Percentiles rank a stretch among this genome's conserved stretches.
These are phyloP conservation scores for Phaeomoniella chlamydospora DNA, from an alignment of 2,329 filamentous ascomycete species.

Conservation along the genomic window DNA sequence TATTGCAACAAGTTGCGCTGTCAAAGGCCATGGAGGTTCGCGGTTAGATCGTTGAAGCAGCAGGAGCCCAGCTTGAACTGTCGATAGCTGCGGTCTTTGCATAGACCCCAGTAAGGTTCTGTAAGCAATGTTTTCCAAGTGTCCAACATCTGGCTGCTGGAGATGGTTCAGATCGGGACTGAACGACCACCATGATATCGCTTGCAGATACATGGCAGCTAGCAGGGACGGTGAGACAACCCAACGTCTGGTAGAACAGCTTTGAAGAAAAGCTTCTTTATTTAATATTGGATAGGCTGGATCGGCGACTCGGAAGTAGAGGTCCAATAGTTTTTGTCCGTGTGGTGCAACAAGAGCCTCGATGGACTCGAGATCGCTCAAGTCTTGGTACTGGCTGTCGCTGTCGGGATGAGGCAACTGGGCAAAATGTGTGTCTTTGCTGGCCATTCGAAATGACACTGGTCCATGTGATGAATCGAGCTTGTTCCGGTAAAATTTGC, in stretches of 20 bases:
- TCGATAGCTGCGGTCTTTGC: constrained; percentile 34
- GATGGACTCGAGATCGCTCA: background rate
- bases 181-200: background rate
- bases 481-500: background rate
- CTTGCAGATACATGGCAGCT: background rate
- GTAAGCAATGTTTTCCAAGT: background rate
- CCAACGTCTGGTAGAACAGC: background rate
- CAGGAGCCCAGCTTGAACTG: constrained; percentile 39
- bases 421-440: background rate
- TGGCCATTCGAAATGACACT: background rate
- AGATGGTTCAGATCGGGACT: background rate
- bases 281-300: background rate
- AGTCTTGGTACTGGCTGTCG: background rate
- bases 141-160: background rate
- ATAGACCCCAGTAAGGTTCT: background rate
- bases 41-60: constrained; percentile 31
- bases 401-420: background rate
- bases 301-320: background rate
- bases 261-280: background rate
- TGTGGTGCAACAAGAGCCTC: background rate
- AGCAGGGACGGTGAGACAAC: background rate
- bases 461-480: background rate
- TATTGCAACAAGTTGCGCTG: constrained; percentile 40
- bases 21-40: constrained; percentile 32
- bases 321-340: background rate